Evolutionary conservation across 164 flowering plant species (phyloP), one percentile per base, ranked within the genome.

Genomic region (Amborella trichopoda): DNA sequence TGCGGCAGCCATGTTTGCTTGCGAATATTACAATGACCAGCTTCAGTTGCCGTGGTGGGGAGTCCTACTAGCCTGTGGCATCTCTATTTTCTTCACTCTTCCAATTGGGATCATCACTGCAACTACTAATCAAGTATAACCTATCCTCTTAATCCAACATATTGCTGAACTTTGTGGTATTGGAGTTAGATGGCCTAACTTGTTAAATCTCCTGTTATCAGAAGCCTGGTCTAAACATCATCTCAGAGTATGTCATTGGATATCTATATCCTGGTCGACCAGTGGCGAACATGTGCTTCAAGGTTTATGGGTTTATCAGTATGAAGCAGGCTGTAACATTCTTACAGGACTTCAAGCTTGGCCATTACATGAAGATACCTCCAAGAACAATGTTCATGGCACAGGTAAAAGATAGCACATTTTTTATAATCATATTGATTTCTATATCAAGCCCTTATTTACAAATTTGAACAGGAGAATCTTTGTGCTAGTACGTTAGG

Each of bases 41-140:
- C 88, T 85, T 63, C 95, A 85, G 40, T 36, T 85, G 49, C 95
- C 95, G 17, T 85, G 91, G 91, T 85, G 95, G 91, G 91, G 90
- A 5, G 90, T 85, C 11, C 20, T 85, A 33, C 54, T 80, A 5
- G 95, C 95, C 5, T 85, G 90, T 49, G 68, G 28, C 6, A 55
- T 90, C 23, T 89, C 98, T 55, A 58, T 90, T 44, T 44, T 74
- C 53, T 88, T 81, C 78, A 83, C 91, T 33, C 91, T 81, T 43
- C 94, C 94, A 8, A 73, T 88, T 33, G 96, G 94, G 0, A 76
- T 88, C 66, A 77, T 88, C 54, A 75, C 89, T 28, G 96, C 96
- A 50, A 84, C 79, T 18, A 84, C 96, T 23, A 83, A 83, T 52
- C 91, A 81, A 77, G 96, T 87, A 44, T 13, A 16, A 37, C 5